phyloP scores from a whole-genome alignment of 2,329 filamentous ascomycete genomes.

The Botrytis medusae region DNA sequence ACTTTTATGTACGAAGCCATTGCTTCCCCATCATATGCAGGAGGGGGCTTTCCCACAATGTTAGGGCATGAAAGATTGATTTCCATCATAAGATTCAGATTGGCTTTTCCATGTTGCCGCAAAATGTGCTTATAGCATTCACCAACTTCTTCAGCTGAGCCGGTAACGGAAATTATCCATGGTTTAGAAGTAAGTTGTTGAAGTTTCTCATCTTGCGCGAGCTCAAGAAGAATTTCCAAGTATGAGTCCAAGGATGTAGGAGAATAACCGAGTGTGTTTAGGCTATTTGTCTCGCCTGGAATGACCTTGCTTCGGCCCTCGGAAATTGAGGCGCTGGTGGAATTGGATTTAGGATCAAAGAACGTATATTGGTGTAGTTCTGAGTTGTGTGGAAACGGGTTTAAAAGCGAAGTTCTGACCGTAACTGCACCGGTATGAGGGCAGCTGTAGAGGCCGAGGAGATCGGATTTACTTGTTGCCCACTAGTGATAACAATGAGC shows the following conservation, averaged over 20 bases:
- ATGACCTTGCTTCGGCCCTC: conserved; percentile 27
- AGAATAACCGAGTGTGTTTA: conserved; percentile 76
- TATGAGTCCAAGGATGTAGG: conserved; percentile 61
- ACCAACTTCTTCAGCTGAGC: conserved; percentile 56
- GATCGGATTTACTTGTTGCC: conserved; percentile 65
- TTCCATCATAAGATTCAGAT: conserved; percentile 57
- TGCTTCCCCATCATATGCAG: conserved; percentile 60
- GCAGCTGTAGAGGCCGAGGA: conserved; percentile 59
- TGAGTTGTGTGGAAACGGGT: conserved; percentile 62
- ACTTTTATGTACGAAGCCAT: conserved; percentile 55
- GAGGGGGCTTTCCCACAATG: conserved; percentile 65
- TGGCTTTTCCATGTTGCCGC: conserved; percentile 41
- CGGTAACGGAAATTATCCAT: conserved; percentile 71
- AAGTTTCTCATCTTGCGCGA: conserved; percentile 40
- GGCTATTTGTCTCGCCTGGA: conserved; percentile 44
- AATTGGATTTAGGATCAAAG: conserved; percentile 51
- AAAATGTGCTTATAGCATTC: conserved; percentile 49
- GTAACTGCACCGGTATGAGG: conserved; percentile 71
- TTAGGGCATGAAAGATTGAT: conserved; percentile 80
- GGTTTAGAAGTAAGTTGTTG: conserved; percentile 48
- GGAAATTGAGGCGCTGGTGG: conserved; percentile 25
- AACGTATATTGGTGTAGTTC: conserved; percentile 71
- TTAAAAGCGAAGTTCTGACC: conserved; percentile 65
- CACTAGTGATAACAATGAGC: conserved; percentile 44
- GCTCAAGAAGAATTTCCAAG: conserved; percentile 53